Evolutionary conservation across 495 filamentous ascomycete species (phyloP), one percentile per base, ranked within the genome.

Genomic region (Xylaria bambusicola): DNA sequence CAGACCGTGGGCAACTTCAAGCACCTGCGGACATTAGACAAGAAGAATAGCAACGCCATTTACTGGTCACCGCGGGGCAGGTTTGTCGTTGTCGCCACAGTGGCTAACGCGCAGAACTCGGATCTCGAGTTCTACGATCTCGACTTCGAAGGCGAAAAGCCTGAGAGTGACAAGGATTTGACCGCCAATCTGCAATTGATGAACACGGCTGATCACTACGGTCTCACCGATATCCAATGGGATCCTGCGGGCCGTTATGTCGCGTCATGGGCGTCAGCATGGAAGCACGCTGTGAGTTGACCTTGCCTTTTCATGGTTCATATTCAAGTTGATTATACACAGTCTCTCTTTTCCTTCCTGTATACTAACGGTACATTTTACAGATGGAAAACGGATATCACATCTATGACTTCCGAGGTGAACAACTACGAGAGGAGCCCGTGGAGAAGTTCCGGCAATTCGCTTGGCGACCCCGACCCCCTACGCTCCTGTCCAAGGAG

Each of bases 381-480:
- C 64, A 98, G 92, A 96, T 96, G 91, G 95, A 98, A 80, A 98
- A 97, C 72, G 94, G 94, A 66, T 98, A 96, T 80, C 93, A 97
- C 74, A 72, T 98, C 49, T 97, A 96, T 84, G 92, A 96, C 76
- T 98, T 98, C 85, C 87, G 86, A 73, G 95, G 94, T 53, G 84
- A 85, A 62, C 86, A 89, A 48, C 85, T 98, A 20, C 89, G 93
- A 62, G 95, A 98, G 74, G 90, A 97, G 74, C 88, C 84, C 51
- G 85, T 96, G 62, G 95, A 98, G 52, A 93, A 93, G 71, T 97
- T 98, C 86, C 97, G 97, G 83, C 94, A 98, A 77, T 88, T 90
- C 76, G 64, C 87, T 54, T 98, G 94, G 94, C 90, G 94, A 18
- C 95, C 94, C 12, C 89, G 94, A 29, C 94, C 94, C 12, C 73